phyloP scores from a whole-genome alignment of 345 rosid species.

The Cardamine resedifolia region DNA sequence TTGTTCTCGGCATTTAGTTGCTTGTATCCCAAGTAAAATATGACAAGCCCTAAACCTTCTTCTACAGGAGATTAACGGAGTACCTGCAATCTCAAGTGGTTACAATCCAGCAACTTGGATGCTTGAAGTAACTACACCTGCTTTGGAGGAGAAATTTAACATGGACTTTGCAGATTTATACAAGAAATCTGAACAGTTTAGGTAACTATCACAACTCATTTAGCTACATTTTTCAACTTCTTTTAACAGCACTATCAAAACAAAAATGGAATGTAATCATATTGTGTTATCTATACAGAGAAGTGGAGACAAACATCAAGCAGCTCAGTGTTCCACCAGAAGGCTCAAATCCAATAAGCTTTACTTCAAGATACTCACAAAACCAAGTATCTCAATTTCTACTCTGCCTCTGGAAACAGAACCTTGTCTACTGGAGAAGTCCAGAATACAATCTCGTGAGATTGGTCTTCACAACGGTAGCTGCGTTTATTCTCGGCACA shows the following conservation, averaged over 20 bases:
- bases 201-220: slow-evolving; percentile 41
- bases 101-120: slow-evolving; percentile 98
- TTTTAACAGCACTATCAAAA: not conserved
- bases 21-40: slow-evolving; percentile 4
- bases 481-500: slow-evolving; percentile 71
- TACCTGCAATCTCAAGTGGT: slow-evolving; percentile 59
- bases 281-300: slow-evolving; percentile 42
- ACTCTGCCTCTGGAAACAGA: slow-evolving; percentile 78
- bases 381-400: slow-evolving; percentile 51
- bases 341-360: slow-evolving; percentile 63
- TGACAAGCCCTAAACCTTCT: not conserved
- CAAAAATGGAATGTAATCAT: not conserved
- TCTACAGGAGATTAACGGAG: slow-evolving; percentile 57
- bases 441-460: slow-evolving; percentile 80
- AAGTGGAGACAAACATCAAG: slow-evolving; percentile 62
- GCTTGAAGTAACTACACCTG: slow-evolving; percentile 81
- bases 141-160: slow-evolving; percentile 57
- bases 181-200: slow-evolving; percentile 53
- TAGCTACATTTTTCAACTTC: not conserved
- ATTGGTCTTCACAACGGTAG: slow-evolving; percentile 51
- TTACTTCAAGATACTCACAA: slow-evolving; percentile 58
- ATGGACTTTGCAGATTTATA: slow-evolving; percentile 78
- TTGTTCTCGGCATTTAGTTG: not conserved
- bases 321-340: slow-evolving; percentile 56
- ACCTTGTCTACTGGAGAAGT: slow-evolving; percentile 94